phyloP scores from a whole-genome alignment of 495 filamentous ascomycete genomes.

The Cercophora samala region DNA sequence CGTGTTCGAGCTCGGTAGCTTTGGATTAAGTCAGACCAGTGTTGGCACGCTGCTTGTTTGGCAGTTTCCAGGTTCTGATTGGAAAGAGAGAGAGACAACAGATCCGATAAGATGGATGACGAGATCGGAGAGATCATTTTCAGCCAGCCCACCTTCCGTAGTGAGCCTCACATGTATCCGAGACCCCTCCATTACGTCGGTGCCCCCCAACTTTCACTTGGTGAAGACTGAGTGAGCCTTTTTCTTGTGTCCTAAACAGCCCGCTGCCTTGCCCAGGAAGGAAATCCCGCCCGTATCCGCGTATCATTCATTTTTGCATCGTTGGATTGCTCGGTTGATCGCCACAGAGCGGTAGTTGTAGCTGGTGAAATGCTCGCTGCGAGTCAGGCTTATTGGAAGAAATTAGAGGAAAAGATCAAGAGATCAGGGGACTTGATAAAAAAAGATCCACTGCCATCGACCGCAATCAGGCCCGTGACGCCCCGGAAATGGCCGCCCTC shows the following conservation, averaged over 20 bases:
- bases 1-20: not conserved
- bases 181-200: not conserved
- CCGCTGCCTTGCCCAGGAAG: not conserved
- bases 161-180: not conserved
- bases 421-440: constrained; percentile 13
- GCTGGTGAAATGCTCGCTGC: not conserved
- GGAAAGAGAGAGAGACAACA: not conserved
- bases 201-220: not conserved
- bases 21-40: too few relatives aligned
- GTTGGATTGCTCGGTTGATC: not conserved
- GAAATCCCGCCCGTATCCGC: not conserved
- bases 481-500: constrained; percentile 21
- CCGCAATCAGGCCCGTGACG: not conserved
- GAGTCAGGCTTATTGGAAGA: not conserved
- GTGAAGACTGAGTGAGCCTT: not conserved
- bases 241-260: not conserved
- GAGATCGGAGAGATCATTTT: not conserved
- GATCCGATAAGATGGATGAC: not conserved
- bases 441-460: not conserved
- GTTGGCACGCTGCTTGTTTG: not conserved
- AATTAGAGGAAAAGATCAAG: constrained; percentile 13
- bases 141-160: not conserved
- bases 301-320: not conserved
- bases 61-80: not conserved
- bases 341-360: not conserved